A percentile compares a stretch with the other conserved stretches of the same genome.
Evolutionary conservation across 345 rosid genomes (phyloP).

Genomic region (Moricandia moricandioides): DNA sequence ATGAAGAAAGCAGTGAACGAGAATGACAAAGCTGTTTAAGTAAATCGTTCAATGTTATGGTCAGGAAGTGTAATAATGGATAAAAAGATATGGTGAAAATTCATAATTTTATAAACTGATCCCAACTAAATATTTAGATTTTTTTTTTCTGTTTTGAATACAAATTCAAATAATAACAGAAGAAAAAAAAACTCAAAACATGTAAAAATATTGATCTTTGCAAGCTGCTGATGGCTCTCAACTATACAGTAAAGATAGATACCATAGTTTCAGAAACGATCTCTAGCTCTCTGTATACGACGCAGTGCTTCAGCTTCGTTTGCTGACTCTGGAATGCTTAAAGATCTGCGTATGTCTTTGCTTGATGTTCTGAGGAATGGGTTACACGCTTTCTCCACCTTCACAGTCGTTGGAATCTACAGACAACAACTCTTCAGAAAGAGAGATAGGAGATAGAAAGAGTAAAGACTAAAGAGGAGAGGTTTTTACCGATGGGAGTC

Average conservation of each 20-base stretch:
- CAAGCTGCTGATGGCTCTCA: slow-evolving; percentile 21
- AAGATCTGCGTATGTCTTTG: slow-evolving; percentile 57
- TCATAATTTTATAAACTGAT: background rate
- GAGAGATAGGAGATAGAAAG: background rate
- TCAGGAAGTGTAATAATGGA: background rate
- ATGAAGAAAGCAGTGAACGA: slow-evolving; percentile 71
- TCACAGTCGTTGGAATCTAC: slow-evolving; percentile 78
- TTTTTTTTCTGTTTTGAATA: background rate
- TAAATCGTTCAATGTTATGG: background rate
- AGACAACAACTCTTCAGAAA: background rate
- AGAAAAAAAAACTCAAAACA: background rate
- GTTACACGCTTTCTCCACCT: slow-evolving; percentile 81
- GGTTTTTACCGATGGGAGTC: slow-evolving; percentile 66
- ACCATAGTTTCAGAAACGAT: slow-evolving; percentile 49
- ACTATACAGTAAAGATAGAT: slow-evolving; percentile 43
- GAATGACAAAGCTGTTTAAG: background rate
- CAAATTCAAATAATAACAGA: background rate
- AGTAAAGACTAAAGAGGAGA: background rate
- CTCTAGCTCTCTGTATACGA: slow-evolving; percentile 69
- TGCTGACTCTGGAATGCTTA: slow-evolving; percentile 61
- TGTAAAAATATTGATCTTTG: slow-evolving; percentile 14
- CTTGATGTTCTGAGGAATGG: slow-evolving; percentile 85
- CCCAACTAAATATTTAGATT: background rate
- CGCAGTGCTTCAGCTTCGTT: slow-evolving; percentile 68
- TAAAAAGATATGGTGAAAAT: background rate